Base-by-base conservation (phyloP, 371 early-diverging fungal genomes). In the Catenaria anguillulae region DNA sequence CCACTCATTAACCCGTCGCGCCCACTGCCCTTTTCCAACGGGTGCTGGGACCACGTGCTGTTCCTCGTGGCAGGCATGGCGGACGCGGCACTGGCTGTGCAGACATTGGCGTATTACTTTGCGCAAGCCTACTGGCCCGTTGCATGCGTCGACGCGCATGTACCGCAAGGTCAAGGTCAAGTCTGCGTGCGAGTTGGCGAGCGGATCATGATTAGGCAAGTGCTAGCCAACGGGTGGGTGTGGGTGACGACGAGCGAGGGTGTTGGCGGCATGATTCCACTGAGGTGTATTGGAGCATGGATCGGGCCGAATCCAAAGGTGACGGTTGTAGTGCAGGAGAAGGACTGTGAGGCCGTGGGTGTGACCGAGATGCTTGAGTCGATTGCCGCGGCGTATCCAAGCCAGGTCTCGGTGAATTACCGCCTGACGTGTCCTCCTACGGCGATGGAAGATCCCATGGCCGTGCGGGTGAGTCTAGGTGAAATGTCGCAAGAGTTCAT, bases 1-100 rank as follows among this genome's bases (percentile, higher is more conserved):
- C 63, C 69, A 13, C 26, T 70, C 4, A 63, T 74, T 4, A 5
- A 62, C 58, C 67, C 72, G 10, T 50, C 50, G 19, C 60, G 56
- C 12, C 63, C 65, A 36, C 62, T 67, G 31, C 46, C 45, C 24
- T 10, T 26, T 17, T 62, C 58, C 6, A 36, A 52, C 21, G 60
- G 64, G 62, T 23, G 33, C 33, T 60, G 17, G 4, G 59, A 64
- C 26, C 36, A 29, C 12, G 15, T 64, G 40, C 17, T 64, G 36
- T 60, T 69, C 37, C 17, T 69, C 4, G 26, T 48, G 3, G 67
- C 45, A 43, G 69, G 69, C 12, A n/a, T n/a, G n/a, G 34, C 59
- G 4, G 68, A 65, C 1, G 33, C 63, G 42, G 46, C 66, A 21
- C 62, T 65, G 15, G 61, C 54, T 15, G 42, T 69, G n/a, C 69